Evolutionary conservation across 331 rosid species (phyloP).

Genomic region (Rhamnella rubrinervis): DNA sequence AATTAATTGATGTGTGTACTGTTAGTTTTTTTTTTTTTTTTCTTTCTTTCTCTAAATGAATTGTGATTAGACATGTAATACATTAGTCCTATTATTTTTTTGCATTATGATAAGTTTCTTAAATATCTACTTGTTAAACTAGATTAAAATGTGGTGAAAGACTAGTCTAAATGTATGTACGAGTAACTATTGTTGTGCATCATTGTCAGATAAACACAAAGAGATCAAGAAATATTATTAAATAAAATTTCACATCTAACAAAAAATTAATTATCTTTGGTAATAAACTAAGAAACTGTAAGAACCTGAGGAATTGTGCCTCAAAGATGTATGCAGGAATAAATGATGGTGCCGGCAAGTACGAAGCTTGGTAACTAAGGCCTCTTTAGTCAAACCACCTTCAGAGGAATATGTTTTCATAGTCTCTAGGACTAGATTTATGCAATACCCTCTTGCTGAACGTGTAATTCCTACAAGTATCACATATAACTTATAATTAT

Average conservation of each 20-base stretch:
- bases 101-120: too few species aligned
- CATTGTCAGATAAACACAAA: too few species aligned
- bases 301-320: constrained; percentile 68
- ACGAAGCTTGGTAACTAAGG: constrained; percentile 85
- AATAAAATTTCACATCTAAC: background rate
- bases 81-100: too few species aligned
- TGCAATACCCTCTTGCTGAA: constrained; percentile 92
- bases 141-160: too few species aligned
- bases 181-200: too few species aligned
- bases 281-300: constrained; percentile 13
- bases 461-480: constrained; percentile 67
- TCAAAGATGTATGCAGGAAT: constrained; percentile 74
- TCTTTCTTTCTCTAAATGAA: too few species aligned
- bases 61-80: too few species aligned
- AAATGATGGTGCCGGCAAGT: constrained; percentile 85
- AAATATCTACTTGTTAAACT: too few species aligned
- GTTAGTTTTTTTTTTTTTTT: too few species aligned
- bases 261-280: background rate
- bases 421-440: constrained; percentile 77
- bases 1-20: too few species aligned
- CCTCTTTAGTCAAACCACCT: constrained; percentile 94
- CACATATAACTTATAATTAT: constrained; percentile 1
- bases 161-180: too few species aligned
- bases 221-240: background rate
- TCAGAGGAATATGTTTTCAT: constrained; percentile 80